A percentile compares a stretch with the other conserved stretches of the same genome.
Conservation (phyloP, 2,329 filamentous ascomycete genomes). For the Claviceps lovelessii region DNA sequence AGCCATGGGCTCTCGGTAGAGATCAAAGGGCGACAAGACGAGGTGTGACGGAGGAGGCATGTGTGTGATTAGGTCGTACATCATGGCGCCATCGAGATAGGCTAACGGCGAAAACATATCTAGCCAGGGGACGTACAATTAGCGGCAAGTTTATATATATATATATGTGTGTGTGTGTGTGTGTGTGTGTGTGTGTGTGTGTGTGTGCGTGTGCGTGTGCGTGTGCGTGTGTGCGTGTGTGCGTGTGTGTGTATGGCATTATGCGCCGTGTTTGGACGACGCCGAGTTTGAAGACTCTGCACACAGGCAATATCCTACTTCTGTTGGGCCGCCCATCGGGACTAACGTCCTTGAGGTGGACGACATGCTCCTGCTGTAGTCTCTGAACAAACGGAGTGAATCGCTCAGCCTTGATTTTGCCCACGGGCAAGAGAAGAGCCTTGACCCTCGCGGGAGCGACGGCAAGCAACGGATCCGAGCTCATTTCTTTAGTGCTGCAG, state of each 20-base stretch:
- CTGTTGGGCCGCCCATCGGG: conserved; percentile 72
- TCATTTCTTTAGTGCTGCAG: conserved; percentile 52
- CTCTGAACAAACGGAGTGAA: conserved; percentile 68
- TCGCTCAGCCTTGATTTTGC: conserved; percentile 66
- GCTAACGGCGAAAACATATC: conserved; percentile 89
- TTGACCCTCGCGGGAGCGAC: conserved; percentile 83
- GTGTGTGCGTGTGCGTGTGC: too few species aligned
- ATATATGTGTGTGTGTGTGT: too few species aligned
- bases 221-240: too few species aligned
- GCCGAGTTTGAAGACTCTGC: too few species aligned
- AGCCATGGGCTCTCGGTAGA: conserved; percentile 71
- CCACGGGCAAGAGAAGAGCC: conserved; percentile 73
- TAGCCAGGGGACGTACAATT: conserved; percentile 23
- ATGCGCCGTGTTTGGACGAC: not conserved
- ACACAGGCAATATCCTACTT: conserved; percentile 38
- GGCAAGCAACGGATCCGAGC: conserved; percentile 76
- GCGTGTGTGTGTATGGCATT: not conserved
- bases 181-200: too few species aligned
- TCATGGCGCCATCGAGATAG: conserved; percentile 70
- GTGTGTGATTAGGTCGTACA: conserved; percentile 77
- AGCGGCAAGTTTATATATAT: conserved; percentile 4
- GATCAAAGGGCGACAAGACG: conserved; percentile 73
- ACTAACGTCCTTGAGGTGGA: conserved; percentile 74
- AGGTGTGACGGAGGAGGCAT: conserved; percentile 67
- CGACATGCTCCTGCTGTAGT: conserved; percentile 63